These are phyloP conservation scores for Eurotiales sp. DNA, from an alignment of 2,329 filamentous ascomycete species.

Conservation along the genomic window DNA sequence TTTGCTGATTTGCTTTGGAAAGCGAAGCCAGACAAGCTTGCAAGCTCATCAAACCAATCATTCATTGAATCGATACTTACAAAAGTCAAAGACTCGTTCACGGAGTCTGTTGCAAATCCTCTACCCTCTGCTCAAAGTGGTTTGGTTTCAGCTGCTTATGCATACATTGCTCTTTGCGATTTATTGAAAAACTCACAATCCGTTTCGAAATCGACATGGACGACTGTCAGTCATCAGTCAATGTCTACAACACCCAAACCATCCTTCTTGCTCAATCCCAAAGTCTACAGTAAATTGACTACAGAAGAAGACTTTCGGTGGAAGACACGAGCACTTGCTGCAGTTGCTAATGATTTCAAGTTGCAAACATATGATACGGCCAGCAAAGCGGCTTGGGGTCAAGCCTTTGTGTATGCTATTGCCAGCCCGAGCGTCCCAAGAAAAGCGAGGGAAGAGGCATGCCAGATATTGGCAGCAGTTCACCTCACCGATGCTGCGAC, in stretches of 20 bases:
- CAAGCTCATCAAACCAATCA: constrained; percentile 43
- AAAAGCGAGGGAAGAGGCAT: constrained; percentile 61
- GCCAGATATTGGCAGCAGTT: constrained; percentile 57
- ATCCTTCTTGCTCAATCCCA: constrained; percentile 79
- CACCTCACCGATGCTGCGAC: constrained; percentile 59
- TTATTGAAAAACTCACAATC: constrained; percentile 55
- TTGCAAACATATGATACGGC: constrained; percentile 44
- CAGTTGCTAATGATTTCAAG: constrained; percentile 55
- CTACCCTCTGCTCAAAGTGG: constrained; percentile 76
- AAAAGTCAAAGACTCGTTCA: constrained; percentile 62
- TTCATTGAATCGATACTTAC: constrained; percentile 50
- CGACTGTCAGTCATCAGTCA: constrained; percentile 59
- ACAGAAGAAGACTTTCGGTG: constrained; percentile 73
- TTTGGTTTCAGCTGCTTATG: constrained; percentile 73
- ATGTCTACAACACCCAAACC: constrained; percentile 72
- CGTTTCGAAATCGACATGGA: constrained; percentile 29
- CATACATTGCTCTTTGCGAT: constrained; percentile 62
- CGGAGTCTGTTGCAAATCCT: constrained; percentile 75
- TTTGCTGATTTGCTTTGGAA: constrained; percentile 67
- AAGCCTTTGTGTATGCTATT: constrained; percentile 76
- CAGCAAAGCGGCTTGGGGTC: constrained; percentile 70
- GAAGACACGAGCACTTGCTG: constrained; percentile 66
- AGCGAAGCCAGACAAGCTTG: constrained; percentile 45
- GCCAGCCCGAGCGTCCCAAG: constrained; percentile 60
- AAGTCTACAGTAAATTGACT: constrained; percentile 76